These are phyloP conservation scores for Seiridium unicorne DNA, from an alignment of 2,329 filamentous ascomycete genomes.

Conservation along the genomic window DNA sequence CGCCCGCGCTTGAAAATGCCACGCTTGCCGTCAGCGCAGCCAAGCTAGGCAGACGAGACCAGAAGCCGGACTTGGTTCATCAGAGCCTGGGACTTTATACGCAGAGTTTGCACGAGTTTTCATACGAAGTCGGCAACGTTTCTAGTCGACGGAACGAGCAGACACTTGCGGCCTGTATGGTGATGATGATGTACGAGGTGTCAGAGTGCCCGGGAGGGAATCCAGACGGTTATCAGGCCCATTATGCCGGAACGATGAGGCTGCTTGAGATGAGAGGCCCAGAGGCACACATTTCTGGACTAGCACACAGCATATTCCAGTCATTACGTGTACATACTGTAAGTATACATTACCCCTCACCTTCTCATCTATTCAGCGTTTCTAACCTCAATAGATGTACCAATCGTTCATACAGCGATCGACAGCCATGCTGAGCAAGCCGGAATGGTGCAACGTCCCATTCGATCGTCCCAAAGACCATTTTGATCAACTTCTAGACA, in stretches of 20 bases:
- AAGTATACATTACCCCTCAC: background rate
- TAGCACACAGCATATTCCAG: conserved; percentile 16
- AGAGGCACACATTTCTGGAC: conserved; percentile 10
- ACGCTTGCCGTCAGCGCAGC: conserved; percentile 9
- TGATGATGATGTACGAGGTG: conserved; percentile 19
- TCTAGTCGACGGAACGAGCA: conserved; percentile 5
- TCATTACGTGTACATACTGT: conserved; percentile 17
- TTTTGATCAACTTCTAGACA: conserved; percentile 19
- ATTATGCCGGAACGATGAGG: conserved; percentile 16
- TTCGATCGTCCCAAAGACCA: conserved; percentile 12
- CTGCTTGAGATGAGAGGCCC: conserved; percentile 19
- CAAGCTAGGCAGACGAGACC: conserved; percentile 1
- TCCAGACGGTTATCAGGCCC: conserved; percentile 14
- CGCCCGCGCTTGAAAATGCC: conserved; percentile 6
- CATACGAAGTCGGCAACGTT: background rate
- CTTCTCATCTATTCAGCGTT: background rate
- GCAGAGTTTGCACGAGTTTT: background rate
- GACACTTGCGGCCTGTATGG: conserved; percentile 18
- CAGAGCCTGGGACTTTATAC: conserved; percentile 10
- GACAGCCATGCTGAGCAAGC: conserved; percentile 13
- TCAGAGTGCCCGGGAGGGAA: conserved; percentile 15
- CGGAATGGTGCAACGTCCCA: conserved; percentile 14
- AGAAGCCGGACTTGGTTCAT: background rate
- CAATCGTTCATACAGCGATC: conserved; percentile 12
- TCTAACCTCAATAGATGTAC: conserved; percentile 10